Conservation (phyloP, 75 land plant species). For the Adiantum capillusveneris region DNA sequence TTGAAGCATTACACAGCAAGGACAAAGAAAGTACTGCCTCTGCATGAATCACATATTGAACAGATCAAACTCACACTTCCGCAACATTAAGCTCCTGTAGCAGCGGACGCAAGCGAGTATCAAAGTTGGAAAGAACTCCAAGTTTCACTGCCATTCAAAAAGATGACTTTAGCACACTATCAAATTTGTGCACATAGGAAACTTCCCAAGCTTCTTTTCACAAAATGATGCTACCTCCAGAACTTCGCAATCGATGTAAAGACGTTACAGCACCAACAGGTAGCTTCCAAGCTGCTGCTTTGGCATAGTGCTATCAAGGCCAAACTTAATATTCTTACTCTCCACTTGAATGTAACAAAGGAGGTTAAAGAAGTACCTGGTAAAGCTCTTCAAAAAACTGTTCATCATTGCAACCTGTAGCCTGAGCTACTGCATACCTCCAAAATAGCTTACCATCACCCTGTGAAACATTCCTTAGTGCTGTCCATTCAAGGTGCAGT, state of each 20-base stretch:
- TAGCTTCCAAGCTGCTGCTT: slow-evolving; percentile 83
- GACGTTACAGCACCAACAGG: slow-evolving; percentile 66
- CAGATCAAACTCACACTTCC: slow-evolving; percentile 47
- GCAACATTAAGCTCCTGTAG: slow-evolving; percentile 69
- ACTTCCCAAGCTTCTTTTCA: no score
- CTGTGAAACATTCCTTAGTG: slow-evolving; percentile 24
- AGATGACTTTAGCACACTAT: no score
- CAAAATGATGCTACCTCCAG: slow-evolving; percentile 54
- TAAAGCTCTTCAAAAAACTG: slow-evolving; percentile 93
- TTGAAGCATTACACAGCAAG: no score
- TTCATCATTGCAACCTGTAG: slow-evolving; percentile 67
- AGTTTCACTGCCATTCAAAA: slow-evolving; percentile 62
- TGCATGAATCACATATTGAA: background rate
- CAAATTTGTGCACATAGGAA: slow-evolving; percentile 2
- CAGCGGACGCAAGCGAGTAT: slow-evolving; percentile 77
- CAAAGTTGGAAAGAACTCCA: slow-evolving; percentile 94
- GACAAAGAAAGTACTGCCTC: no score
- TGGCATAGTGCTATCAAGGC: slow-evolving; percentile 64
- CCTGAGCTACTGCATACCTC: slow-evolving; percentile 79
- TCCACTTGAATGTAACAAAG: no score
- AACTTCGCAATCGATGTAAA: slow-evolving; percentile 37
- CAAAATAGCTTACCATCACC: slow-evolving; percentile 94
- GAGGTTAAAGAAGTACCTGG: slow-evolving; percentile 34
- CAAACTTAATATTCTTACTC: no score
- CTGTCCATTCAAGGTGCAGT: background rate